Conservation (phyloP, 345 rosid species). For the Murraya koenigii region DNA sequence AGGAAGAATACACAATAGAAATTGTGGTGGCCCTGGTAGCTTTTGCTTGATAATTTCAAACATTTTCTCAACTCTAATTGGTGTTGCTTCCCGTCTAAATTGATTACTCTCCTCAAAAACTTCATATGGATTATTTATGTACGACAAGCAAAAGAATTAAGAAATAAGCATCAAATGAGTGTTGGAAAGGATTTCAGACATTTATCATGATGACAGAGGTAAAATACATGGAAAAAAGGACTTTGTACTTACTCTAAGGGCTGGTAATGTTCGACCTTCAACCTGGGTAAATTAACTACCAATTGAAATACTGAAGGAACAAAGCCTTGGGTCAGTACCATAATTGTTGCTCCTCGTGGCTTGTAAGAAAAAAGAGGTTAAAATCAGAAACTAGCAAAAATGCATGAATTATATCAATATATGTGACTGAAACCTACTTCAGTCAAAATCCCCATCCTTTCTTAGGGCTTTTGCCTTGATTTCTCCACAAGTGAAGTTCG, state of each 20-base stretch:
- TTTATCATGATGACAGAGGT: not conserved
- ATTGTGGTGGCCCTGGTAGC: slow-evolving; percentile 46
- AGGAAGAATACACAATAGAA: slow-evolving; percentile 46
- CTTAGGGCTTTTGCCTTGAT: slow-evolving; percentile 27
- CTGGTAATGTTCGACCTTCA: too few species aligned
- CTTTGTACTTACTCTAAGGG: too few species aligned
- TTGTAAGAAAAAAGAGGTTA: slow-evolving; percentile 41
- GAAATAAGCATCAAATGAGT: not conserved
- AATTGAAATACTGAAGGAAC: too few species aligned
- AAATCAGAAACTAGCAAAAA: slow-evolving; percentile 26
- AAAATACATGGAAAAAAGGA: not conserved
- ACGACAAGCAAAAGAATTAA: slow-evolving; percentile 6
- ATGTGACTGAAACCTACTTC: slow-evolving; percentile 4
- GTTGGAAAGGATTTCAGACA: too few species aligned
- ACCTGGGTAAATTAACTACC: too few species aligned
- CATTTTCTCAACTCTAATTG: slow-evolving; percentile 49
- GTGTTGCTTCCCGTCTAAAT: slow-evolving; percentile 34
- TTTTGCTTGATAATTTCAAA: slow-evolving; percentile 34
- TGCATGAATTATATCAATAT: slow-evolving; percentile 20
- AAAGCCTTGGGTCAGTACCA: too few species aligned
- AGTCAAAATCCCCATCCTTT: slow-evolving; percentile 12
- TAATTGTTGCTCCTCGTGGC: too few species aligned
- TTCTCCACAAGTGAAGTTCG: slow-evolving; percentile 26
- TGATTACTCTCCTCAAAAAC: slow-evolving; percentile 43
- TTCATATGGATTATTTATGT: slow-evolving; percentile 31